Conservation (phyloP, 2,329 filamentous ascomycete genomes). For the Endoconidiophora laricicola region DNA sequence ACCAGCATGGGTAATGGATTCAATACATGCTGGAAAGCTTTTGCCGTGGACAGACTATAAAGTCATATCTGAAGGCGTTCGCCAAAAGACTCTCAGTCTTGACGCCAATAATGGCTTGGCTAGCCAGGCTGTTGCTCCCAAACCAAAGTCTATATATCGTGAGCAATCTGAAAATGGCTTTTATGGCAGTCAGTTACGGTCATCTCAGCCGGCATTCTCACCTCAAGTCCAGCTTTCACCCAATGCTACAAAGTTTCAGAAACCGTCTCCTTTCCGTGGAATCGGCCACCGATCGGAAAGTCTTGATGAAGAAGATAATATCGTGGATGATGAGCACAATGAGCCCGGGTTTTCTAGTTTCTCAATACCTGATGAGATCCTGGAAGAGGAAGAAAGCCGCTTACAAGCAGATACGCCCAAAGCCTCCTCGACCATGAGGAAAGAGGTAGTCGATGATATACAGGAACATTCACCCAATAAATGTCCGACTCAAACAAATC, state of each 20-base stretch:
- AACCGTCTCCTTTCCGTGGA: background rate
- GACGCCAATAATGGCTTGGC: constrained; percentile 39
- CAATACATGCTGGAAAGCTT: constrained; percentile 61
- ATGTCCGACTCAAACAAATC: background rate
- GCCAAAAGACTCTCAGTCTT: constrained; percentile 59
- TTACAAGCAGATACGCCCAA: background rate
- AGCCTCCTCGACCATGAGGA: background rate
- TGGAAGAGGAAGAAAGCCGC: constrained; percentile 2
- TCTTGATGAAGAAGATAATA: constrained; percentile 6
- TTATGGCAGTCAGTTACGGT: constrained; percentile 57
- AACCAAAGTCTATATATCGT: constrained; percentile 46
- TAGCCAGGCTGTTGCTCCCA: constrained; percentile 42
- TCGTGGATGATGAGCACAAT: constrained; percentile 11
- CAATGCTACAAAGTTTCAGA: constrained; percentile 3
- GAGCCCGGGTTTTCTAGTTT: constrained; percentile 8
- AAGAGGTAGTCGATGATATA: background rate
- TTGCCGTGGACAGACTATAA: constrained; percentile 77
- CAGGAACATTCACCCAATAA: background rate
- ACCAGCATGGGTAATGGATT: constrained; percentile 87
- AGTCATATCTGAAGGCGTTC: constrained; percentile 66
- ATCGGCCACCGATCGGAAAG: background rate
- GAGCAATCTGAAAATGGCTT: constrained; percentile 72
- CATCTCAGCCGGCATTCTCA: background rate
- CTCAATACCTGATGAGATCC: constrained; percentile 5
- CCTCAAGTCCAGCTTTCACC: background rate